Percentiles rank a stretch among this genome's conserved stretches.
Conservation (phyloP, 768 basidiomycete species). For the Lentinula sp. region DNA sequence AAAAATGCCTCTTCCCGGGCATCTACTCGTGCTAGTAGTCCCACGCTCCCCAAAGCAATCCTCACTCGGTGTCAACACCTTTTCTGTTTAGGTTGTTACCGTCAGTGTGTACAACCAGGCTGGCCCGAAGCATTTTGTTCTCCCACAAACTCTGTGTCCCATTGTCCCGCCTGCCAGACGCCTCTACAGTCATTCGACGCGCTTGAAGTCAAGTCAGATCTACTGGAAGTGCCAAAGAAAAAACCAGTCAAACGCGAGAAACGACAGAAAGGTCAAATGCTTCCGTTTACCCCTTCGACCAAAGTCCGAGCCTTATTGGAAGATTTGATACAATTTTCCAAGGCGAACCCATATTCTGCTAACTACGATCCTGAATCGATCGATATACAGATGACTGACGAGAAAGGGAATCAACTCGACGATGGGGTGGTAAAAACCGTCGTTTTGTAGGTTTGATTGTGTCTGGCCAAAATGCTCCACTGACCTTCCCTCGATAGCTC, state of each 20-base stretch:
- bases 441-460: slow-evolving; percentile 71
- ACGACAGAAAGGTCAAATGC: slow-evolving; percentile 43
- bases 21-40: slow-evolving; percentile 71
- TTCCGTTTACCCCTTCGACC: slow-evolving; percentile 72
- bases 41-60: slow-evolving; percentile 55
- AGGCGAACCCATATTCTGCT: slow-evolving; percentile 74
- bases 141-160: slow-evolving; percentile 37
- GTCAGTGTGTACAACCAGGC: slow-evolving; percentile 64
- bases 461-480: background rate
- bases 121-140: slow-evolving; percentile 53
- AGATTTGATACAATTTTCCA: slow-evolving; percentile 79
- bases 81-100: slow-evolving; percentile 86
- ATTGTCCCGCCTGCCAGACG: slow-evolving; percentile 76
- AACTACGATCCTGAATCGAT: slow-evolving; percentile 78
- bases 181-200: slow-evolving; percentile 67
- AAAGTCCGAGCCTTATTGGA: slow-evolving; percentile 80
- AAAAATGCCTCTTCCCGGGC: slow-evolving; percentile 56
- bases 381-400: slow-evolving; percentile 75
- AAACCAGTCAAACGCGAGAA: slow-evolving; percentile 63
- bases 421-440: slow-evolving; percentile 82
- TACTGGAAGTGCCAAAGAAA: slow-evolving; percentile 49
- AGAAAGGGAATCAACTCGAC: slow-evolving; percentile 62
- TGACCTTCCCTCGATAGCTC: slow-evolving; percentile 44
- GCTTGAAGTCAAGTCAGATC: slow-evolving; percentile 71
- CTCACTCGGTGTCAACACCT: slow-evolving; percentile 93